Conservation (phyloP, 108 stramenopile genomes). For the Cyclostephanos invisitatus region DNA sequence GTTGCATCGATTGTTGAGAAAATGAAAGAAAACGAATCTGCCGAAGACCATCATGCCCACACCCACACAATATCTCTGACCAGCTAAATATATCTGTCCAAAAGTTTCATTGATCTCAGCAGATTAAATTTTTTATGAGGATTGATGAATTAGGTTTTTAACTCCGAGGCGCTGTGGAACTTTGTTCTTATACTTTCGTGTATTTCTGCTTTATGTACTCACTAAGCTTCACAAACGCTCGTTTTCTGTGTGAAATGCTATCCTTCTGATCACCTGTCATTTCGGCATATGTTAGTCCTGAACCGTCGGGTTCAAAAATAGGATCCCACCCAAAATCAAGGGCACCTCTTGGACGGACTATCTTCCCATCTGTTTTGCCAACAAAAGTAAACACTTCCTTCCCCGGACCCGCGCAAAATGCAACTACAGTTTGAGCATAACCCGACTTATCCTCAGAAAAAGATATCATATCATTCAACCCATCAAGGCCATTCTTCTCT, state of each 20-base stretch:
- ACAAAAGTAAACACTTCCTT: slow-evolving; percentile 87
- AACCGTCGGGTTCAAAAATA: slow-evolving; percentile 79
- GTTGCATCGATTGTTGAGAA: too few relatives aligned
- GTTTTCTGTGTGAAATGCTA: slow-evolving; percentile 89
- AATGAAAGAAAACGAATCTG: too few relatives aligned
- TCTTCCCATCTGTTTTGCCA: slow-evolving; percentile 83
- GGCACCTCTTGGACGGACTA: slow-evolving; percentile 88
- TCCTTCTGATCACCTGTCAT: slow-evolving; percentile 95
- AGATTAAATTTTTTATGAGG: too few relatives aligned
- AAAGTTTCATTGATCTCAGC: not conserved
- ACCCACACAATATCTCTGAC: not conserved
- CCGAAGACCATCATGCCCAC: too few relatives aligned
- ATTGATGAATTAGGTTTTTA: not conserved
- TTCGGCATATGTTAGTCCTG: slow-evolving; percentile 92
- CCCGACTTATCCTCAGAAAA: slow-evolving; percentile 93
- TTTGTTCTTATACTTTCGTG: not conserved
- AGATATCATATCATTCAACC: slow-evolving; percentile 85
- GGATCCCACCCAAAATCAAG: slow-evolving; percentile 97
- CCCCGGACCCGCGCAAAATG: slow-evolving; percentile 89
- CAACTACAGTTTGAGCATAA: slow-evolving; percentile 96
- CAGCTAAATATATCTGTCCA: not conserved
- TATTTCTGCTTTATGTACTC: slow-evolving; percentile 30
- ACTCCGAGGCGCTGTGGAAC: not conserved
- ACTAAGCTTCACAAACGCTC: slow-evolving; percentile 80
- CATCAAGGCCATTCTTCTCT: slow-evolving; percentile 90